Evolutionary conservation across 2,329 filamentous ascomycete species (phyloP).

Genomic region (Epichloe sylvatica): DNA sequence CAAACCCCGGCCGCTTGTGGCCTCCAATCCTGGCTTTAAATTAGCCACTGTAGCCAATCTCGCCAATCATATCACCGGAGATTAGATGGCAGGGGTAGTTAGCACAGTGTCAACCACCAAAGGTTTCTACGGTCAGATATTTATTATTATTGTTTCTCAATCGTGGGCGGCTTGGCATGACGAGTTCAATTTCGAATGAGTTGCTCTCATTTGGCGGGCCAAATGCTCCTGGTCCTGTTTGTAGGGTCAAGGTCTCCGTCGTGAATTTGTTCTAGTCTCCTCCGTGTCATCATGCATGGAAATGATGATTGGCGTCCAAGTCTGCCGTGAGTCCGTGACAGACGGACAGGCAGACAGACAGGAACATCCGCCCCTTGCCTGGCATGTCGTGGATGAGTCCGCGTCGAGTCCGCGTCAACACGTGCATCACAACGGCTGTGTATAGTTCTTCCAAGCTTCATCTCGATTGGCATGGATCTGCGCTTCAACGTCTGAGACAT

Average conservation of each 20-base stretch:
- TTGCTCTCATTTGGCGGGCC: too few species aligned
- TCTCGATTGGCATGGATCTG: slow-evolving; percentile 1
- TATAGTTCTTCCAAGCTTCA: neutral
- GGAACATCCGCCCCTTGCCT: neutral
- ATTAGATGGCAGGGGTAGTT: neutral
- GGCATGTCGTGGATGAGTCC: neutral
- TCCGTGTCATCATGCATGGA: too few species aligned
- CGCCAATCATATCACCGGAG: neutral
- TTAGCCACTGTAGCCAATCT: slow-evolving; percentile 2
- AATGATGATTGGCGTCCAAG: too few species aligned
- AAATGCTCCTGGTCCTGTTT: too few species aligned
- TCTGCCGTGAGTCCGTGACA: too few species aligned
- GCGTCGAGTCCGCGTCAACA: neutral
- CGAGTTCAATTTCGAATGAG: too few species aligned
- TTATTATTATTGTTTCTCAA: too few species aligned
- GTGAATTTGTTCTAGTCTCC: too few species aligned
- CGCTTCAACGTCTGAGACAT: neutral
- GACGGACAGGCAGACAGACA: neutral
- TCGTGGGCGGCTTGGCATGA: too few species aligned
- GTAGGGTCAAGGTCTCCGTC: too few species aligned
- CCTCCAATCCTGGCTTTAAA: neutral
- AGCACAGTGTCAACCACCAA: too few species aligned
- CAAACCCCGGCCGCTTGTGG: neutral
- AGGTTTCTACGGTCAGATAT: neutral
- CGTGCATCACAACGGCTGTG: neutral